Evolutionary conservation across 2,329 filamentous ascomycete genomes (phyloP), one percentile per base, ranked within the genome.

Genomic region (Colletotrichum trifolii): DNA sequence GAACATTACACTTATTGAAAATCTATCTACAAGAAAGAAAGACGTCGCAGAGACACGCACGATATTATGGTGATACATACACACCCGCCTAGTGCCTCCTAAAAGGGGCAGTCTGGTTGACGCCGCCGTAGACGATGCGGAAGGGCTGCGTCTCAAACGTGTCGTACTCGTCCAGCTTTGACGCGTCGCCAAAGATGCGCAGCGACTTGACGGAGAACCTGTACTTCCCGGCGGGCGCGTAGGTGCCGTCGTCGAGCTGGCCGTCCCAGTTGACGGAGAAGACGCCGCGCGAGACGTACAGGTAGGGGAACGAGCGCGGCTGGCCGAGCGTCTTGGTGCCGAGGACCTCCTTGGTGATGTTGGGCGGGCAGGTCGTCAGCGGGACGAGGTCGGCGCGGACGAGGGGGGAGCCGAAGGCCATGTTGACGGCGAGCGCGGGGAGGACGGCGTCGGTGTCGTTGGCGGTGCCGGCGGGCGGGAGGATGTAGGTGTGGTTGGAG

Each of bases 181-280:
- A 72, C 39, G 74, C 72, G 61, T 87, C 77, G 6, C 85, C 85
- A 70, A 83, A 85, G 64, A 87, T 79, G 64, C 78, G 79, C 67
- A 87, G 72, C 2, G 84, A 81, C 61, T 79, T 78, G 36, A 86
- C 75, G 1, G 76, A 75, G 54, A 87, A 75, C 72, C 80, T 82
- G 73, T 88, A 87, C 35, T 71, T 69, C 10, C 85, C 85, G 0
- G 78, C 75, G 0, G 83, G 80, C 2, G 79, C 84, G 64, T 82
- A 85, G 1, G 70, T 76, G 12, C 83, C 84, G 9, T 82, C 78
- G 0, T 75, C 75, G 6, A 87, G 73, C 56, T 75, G 73, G 11
- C 85, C 85, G 54, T 83, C 79, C 78, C 83, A 88, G 0, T 62
- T 55, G 6, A 73, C 42, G 38, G 58, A 9, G 47, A 45, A 66